These are phyloP conservation scores for Spathaspora boniae DNA, from an alignment of 805 yeast genomes.

Conservation along the genomic window DNA sequence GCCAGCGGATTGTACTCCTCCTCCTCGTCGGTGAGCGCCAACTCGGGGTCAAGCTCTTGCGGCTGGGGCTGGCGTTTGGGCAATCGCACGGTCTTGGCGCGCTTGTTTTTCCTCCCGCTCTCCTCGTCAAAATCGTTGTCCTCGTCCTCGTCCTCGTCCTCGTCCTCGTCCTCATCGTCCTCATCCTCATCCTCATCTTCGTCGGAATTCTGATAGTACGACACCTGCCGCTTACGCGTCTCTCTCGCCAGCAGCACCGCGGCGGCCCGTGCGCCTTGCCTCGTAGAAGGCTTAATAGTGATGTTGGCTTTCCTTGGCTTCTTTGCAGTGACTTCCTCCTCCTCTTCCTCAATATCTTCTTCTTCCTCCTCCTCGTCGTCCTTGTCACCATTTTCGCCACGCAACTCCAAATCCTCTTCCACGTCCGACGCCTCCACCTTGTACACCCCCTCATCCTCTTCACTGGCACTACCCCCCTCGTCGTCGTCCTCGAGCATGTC, in stretches of 20 bases:
- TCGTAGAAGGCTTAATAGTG: slow-evolving; percentile 10
- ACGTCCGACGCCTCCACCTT: slow-evolving; percentile 33
- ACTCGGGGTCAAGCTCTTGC: slow-evolving; percentile 32
- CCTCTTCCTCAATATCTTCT: slow-evolving; percentile 17
- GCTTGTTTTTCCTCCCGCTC: slow-evolving; percentile 1
- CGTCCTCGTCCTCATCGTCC: slow-evolving; percentile 17
- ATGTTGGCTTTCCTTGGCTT: slow-evolving; percentile 8
- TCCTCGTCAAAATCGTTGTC: slow-evolving; percentile 9
- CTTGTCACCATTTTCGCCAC: slow-evolving; percentile 24
- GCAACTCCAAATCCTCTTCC: slow-evolving; percentile 33
- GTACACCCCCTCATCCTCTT: slow-evolving; percentile 17
- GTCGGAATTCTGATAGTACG: slow-evolving; percentile 38
- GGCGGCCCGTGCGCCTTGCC: slow-evolving; percentile 1
- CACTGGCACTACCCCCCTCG: slow-evolving; percentile 16
- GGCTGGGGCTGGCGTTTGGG: slow-evolving; percentile 23
- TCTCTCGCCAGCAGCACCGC: slow-evolving; percentile 19
- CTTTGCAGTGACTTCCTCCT: slow-evolving; percentile 6
- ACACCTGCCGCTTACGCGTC: slow-evolving; percentile 33
- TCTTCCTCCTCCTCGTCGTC: slow-evolving; percentile 20
- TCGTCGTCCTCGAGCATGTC: slow-evolving; percentile 25
- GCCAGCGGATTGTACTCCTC: slow-evolving; percentile 41
- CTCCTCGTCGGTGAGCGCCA: slow-evolving; percentile 39
- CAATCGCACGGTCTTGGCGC: slow-evolving; percentile 1
- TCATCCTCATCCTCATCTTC: slow-evolving; percentile 30
- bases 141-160: slow-evolving; percentile 11